These are phyloP conservation scores for Brassica hybrid DNA, from an alignment of 441 rosid genomes.

Conservation along the genomic window DNA sequence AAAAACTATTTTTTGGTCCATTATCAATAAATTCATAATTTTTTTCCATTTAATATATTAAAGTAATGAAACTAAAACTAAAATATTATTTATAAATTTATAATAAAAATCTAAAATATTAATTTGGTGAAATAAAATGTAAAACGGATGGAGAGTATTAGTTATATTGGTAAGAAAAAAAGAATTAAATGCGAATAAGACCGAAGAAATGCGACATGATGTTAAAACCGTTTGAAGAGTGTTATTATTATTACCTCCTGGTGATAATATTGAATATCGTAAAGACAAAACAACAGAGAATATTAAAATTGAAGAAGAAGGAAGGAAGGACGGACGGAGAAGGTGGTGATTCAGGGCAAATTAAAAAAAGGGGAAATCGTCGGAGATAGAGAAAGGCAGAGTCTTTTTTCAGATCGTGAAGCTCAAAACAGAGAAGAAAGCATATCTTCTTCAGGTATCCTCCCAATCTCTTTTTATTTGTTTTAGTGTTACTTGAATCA, in stretches of 20 bases:
- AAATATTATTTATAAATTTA: too few species aligned
- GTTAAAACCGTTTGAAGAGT: background rate
- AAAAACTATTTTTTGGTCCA: too few species aligned
- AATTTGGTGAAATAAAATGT: too few species aligned
- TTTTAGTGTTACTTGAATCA: background rate
- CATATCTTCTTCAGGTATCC: conserved; percentile 20
- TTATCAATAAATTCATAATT: too few species aligned
- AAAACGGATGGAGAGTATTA: too few species aligned
- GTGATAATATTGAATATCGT: background rate
- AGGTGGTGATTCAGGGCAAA: conserved; percentile 7
- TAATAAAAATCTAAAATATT: too few species aligned
- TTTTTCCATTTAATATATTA: too few species aligned
- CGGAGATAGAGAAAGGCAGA: conserved; percentile 33
- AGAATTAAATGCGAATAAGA: background rate
- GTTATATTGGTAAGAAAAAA: background rate
- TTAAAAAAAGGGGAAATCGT: too few species aligned
- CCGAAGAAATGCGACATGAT: background rate
- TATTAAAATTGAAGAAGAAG: background rate
- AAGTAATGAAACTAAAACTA: too few species aligned
- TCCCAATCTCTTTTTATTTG: background rate
- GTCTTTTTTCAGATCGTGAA: conserved; percentile 47
- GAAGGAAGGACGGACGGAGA: background rate
- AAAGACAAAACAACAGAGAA: background rate
- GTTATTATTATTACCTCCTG: background rate
- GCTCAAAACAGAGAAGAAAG: conserved; percentile 5